Base-by-base conservation (phyloP, 768 basidiomycete genomes). In the Cantharellus anzutake region DNA sequence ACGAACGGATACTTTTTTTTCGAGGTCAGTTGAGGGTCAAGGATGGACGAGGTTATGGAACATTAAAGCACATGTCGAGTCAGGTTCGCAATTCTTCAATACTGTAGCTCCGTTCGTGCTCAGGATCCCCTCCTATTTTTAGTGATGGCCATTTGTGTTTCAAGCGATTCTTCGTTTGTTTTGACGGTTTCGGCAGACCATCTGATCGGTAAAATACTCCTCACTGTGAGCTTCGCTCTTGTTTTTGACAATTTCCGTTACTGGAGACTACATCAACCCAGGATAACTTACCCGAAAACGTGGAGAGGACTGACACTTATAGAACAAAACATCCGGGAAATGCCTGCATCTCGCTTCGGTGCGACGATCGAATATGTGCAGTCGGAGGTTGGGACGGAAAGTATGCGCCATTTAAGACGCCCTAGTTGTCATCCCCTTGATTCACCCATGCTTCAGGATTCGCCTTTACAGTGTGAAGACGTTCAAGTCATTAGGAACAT, bases 361-460 rank as follows among this genome's bases (percentile, higher is more conserved):
- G 79, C 41, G 83, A 86, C 63, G 88, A 82, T 0, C 77, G 78
- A 29, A 79, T 97, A 0, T 84, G 91, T 64, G 92, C 91, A 0
- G 73, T 92, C 2, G 93, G 85, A 2, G 90, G 92, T 0, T 97
- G 94, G 94, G 92, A 98, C 62, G 92, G 94, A 41, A 80, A 76
- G 93, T 92, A 64, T 65, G 85, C 71, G 20, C 20, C 20, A 34
- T 51, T 11, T 11, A 48, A 48, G 11, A 60, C 38, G 39, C 48
- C 41, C 11, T 7, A 11, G 14, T 5, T 20, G 5, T 7, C 40
- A 14, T 55, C 41, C 44, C 11, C 29, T 11, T 48, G 44, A 29
- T 11, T 11, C 11, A 29, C 44, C 29, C 44, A 48, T 48, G 44
- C 7, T 55, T 2, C 66, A 96, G 90, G 60, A 74, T 93, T 16